Evolutionary conservation across 2,329 filamentous ascomycete species (phyloP).

Genomic region (Neodidymelliopsis sp.): DNA sequence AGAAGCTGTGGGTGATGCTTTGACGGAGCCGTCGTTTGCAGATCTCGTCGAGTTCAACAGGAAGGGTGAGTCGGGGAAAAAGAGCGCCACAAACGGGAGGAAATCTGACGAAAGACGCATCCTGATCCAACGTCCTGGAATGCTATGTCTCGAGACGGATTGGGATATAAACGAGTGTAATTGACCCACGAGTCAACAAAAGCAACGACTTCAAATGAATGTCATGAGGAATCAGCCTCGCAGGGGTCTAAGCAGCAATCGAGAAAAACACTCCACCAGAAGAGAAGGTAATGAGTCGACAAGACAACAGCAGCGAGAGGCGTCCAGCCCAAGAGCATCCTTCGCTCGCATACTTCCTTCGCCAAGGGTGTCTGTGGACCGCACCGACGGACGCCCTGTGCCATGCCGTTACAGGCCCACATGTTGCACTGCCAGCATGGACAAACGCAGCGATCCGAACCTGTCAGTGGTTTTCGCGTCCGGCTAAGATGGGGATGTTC

Average conservation of each 20-base stretch:
- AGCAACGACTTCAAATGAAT: slow-evolving; percentile 11
- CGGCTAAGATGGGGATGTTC: slow-evolving; percentile 4
- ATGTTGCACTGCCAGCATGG: slow-evolving; percentile 13
- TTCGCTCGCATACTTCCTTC: background rate
- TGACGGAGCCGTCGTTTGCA: background rate
- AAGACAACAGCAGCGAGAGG: background rate
- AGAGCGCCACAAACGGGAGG: slow-evolving; percentile 9
- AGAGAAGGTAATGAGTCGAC: slow-evolving; percentile 4
- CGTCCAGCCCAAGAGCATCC: background rate
- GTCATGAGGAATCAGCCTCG: slow-evolving; percentile 7
- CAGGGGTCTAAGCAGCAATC: background rate
- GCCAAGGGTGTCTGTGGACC: slow-evolving; percentile 3
- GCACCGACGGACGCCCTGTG: slow-evolving; percentile 2
- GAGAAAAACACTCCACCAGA: background rate
- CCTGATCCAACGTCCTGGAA: too few relatives aligned
- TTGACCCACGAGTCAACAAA: slow-evolving; percentile 13
- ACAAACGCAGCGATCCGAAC: slow-evolving; percentile 5
- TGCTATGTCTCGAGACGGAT: background rate
- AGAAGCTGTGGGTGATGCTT: background rate
- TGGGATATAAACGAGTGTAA: slow-evolving; percentile 1
- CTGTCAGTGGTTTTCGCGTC: background rate
- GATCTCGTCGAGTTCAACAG: background rate
- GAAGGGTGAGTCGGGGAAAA: slow-evolving; percentile 12
- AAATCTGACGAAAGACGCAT: slow-evolving; percentile 9
- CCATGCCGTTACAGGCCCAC: slow-evolving; percentile 11